These are phyloP conservation scores for Hirsutella rhossiliensis DNA, from an alignment of 2,329 filamentous ascomycete genomes.

Conservation along the genomic window DNA sequence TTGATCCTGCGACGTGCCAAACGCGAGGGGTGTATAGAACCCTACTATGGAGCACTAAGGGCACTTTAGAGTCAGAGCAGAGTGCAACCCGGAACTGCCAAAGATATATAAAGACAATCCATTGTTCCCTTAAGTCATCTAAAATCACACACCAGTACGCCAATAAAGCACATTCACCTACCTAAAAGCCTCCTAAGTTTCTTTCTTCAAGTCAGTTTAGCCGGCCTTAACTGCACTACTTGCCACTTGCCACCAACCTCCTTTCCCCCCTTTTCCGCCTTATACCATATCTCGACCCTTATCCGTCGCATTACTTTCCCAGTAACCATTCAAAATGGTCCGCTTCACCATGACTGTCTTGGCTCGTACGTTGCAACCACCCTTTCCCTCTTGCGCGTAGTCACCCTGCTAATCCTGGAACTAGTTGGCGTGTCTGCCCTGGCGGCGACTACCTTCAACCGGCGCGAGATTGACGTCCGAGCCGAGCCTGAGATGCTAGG, in stretches of 20 bases:
- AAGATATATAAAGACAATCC: too few species aligned
- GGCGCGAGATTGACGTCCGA: background rate
- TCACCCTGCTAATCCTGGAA: background rate
- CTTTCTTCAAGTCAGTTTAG: constrained; percentile 2
- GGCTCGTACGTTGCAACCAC: background rate
- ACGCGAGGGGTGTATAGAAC: too few species aligned
- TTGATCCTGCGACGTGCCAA: too few species aligned
- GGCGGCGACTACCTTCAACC: background rate
- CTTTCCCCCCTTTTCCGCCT: background rate
- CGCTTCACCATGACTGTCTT: background rate
- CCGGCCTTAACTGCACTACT: background rate
- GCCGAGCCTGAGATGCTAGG: background rate
- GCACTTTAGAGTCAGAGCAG: too few species aligned
- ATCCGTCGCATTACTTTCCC: background rate
- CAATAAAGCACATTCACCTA: background rate
- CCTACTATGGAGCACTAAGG: too few species aligned
- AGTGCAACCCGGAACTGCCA: too few species aligned
- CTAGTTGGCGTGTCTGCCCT: background rate
- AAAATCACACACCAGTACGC: too few species aligned
- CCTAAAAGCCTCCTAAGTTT: constrained; percentile 2
- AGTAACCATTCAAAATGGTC: background rate
- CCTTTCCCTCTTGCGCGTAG: background rate
- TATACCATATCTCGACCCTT: background rate
- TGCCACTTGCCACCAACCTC: too few species aligned
- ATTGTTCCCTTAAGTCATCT: too few species aligned